Evolutionary conservation across 805 yeast genomes (phyloP), one percentile per base, ranked within the genome.

Genomic region (Metschnikowia hibisci): DNA sequence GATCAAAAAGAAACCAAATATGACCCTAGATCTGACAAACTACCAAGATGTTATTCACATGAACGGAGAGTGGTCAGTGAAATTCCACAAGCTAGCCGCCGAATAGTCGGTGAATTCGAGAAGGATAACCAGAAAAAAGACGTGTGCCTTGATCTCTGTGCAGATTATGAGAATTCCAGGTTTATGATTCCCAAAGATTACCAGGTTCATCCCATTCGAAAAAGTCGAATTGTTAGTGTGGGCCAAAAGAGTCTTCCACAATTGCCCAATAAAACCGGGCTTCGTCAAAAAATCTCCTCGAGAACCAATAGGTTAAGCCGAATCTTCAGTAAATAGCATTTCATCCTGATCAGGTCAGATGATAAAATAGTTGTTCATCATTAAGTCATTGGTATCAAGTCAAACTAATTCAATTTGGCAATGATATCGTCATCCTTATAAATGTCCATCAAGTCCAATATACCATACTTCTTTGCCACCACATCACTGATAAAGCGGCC

Each of bases 401-500:
- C 4, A 20, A 20, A 20, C 23, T 20, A 20, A 20, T 12, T 27
- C 28, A 69, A 55, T 47, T 63, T 68, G 23, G 65, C 71, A n/a
- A 69, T 57, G 49, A 68, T 44, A 2, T 69, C 71, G 48, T 63
- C 63, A 10, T 53, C 61, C 38, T 62, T 46, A 50, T 69, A 70
- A 28, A 45, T 43, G 3, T 33, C 31, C 30, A 66, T 41, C 42
- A 68, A 47, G n/a, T 62, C 78, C 20, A 78, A 80, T 46, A 93
- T 81, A 1, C 77, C 85, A 69, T 84, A 87, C 59, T 82, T 81
- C 25, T 71, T 63, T 0, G 96, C 96, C 52, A 93, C 74, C 8
- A 64, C 68, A 11, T 62, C 57, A 36, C 81, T 77, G 13, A 93
- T 78, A 57, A 93, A 93, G 41, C 99, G 69, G 3, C 99, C 99